Evolutionary conservation across 2,329 filamentous ascomycete genomes (phyloP).

Genomic region (Ophiostoma himal-ulmi): DNA sequence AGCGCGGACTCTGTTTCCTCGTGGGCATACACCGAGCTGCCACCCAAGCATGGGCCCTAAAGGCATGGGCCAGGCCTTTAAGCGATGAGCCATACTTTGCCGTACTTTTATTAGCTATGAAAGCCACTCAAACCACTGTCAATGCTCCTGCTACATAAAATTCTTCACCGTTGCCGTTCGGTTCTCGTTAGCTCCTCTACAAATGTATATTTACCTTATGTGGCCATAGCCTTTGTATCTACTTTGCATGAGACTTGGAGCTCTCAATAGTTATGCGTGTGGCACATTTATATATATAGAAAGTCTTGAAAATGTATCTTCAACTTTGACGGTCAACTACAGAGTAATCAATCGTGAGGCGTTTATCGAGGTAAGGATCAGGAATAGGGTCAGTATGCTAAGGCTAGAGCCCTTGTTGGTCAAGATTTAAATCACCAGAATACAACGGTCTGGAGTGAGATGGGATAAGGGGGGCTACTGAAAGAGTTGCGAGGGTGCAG

Average conservation of each 20-base stretch:
- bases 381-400: background rate
- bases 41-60: background rate
- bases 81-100: background rate
- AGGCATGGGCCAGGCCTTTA: too few relatives aligned
- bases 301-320: background rate
- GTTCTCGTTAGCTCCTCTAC: background rate
- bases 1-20: background rate
- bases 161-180: background rate
- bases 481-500: background rate
- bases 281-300: background rate
- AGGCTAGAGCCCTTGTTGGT: background rate
- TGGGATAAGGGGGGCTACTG: background rate
- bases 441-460: background rate
- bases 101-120: background rate
- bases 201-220: background rate
- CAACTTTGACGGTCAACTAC: too few relatives aligned
- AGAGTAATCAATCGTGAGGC: background rate
- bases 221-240: background rate
- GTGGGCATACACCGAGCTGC: background rate
- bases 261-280: background rate
- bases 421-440: background rate
- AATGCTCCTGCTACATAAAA: background rate
- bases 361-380: background rate
- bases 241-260: background rate
- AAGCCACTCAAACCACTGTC: slow-evolving; percentile 2